phyloP scores from a whole-genome alignment of 352 stramenopile species.

The Pythium plurisporium region DNA sequence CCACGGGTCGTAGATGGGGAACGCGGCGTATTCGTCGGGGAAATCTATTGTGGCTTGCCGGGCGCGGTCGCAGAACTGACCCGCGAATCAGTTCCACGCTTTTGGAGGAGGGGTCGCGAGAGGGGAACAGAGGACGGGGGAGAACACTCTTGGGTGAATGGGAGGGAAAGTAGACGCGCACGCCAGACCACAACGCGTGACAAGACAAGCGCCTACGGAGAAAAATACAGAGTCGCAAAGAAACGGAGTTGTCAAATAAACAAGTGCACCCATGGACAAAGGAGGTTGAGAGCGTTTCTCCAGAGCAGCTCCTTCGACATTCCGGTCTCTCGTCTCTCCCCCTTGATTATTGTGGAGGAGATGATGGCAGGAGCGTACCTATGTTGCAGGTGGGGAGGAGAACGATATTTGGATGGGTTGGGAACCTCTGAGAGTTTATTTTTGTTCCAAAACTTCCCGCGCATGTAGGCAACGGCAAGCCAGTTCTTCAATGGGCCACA shows the following conservation, averaged over 20 bases:
- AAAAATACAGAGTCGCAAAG: constrained; percentile 5
- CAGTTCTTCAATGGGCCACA: constrained; percentile 8
- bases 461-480: no score
- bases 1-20: constrained; percentile 8
- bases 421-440: constrained; percentile 7
- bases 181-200: neutral
- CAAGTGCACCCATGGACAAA: no score
- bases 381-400: constrained; percentile 10
- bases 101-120: no score
- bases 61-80: constrained; percentile 3
- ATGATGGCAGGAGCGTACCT: constrained; percentile 17
- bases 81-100: neutral
- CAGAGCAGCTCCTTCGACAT: neutral
- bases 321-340: neutral
- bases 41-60: constrained; percentile 7
- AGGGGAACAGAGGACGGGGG: no score
- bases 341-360: neutral
- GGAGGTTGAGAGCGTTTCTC: no score
- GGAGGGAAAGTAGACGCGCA: neutral
- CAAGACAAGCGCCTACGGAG: neutral
- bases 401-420: neutral
- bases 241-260: constrained; percentile 10
- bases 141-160: neutral
- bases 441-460: constrained; percentile 1
- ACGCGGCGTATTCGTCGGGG: constrained; percentile 8